Conservation (phyloP, 2,329 filamentous ascomycete species). For the Metarhizium humberi region DNA sequence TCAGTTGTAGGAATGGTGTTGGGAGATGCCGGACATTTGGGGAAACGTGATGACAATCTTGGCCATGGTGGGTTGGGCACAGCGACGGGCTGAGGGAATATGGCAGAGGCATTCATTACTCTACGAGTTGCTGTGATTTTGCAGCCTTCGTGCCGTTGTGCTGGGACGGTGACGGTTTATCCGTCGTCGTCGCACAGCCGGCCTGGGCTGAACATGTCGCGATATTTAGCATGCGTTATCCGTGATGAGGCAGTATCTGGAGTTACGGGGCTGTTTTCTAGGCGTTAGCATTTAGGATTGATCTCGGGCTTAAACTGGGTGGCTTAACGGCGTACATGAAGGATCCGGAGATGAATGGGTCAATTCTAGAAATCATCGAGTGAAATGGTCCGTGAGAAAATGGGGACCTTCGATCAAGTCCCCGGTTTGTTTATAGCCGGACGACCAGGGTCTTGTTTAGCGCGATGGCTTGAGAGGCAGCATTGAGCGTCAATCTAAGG, state of each 20-base stretch:
- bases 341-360: neutral
- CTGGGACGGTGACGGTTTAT: no score
- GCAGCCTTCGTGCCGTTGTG: no score
- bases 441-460: neutral
- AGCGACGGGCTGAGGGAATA: no score
- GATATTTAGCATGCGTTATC: neutral
- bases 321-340: neutral
- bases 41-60: no score
- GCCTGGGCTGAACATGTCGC: neutral
- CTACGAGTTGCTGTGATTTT: no score
- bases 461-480: neutral
- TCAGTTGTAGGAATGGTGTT: slow-evolving; percentile 45
- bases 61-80: no score
- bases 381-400: neutral
- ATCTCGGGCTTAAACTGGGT: neutral
- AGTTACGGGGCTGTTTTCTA: neutral
- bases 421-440: neutral
- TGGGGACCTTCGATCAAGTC: neutral
- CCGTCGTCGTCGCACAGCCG: no score
- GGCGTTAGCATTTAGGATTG: neutral
- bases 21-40: neutral
- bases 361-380: neutral
- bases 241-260: neutral
- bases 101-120: no score
- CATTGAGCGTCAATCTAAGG: neutral